Percentiles rank a stretch among this genome's conserved stretches.
Evolutionary conservation across 148 eudicot species (phyloP).

Genomic region (Nepenthes gracilis): DNA sequence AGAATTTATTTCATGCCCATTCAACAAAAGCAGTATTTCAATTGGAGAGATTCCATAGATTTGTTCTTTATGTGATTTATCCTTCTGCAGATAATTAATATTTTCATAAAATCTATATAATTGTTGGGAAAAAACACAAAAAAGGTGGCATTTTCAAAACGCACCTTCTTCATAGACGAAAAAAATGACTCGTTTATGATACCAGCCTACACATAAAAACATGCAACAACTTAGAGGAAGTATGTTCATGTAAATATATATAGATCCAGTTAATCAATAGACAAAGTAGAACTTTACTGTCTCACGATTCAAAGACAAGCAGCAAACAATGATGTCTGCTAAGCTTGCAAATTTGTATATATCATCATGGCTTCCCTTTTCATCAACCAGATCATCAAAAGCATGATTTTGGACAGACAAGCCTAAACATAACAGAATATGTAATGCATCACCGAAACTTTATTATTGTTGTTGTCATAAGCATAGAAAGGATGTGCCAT

Average conservation of each 20-base stretch:
- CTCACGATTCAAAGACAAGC: constrained; percentile 69
- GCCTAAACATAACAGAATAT: too few species aligned
- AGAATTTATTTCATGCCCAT: not conserved
- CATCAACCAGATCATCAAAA: constrained; percentile 56
- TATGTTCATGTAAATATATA: not conserved
- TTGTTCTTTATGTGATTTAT: too few species aligned
- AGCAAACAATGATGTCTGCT: constrained; percentile 84
- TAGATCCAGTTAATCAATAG: not conserved
- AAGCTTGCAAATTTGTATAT: constrained; percentile 60
- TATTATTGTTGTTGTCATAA: too few species aligned
- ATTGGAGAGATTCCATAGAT: too few species aligned
- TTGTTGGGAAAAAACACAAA: not conserved
- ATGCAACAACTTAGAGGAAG: constrained; percentile 8
- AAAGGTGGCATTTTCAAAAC: constrained; percentile 4
- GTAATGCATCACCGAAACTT: too few species aligned
- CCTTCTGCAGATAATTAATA: not conserved
- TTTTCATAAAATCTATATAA: not conserved
- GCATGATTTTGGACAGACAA: constrained; percentile 10
- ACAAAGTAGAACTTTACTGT: constrained; percentile 34
- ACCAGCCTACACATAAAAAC: constrained; percentile 55
- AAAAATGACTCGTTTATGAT: constrained; percentile 53
- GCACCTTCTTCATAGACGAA: constrained; percentile 88
- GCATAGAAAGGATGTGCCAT: too few species aligned
- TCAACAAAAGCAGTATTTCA: too few species aligned
- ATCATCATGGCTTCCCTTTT: constrained; percentile 73